A percentile compares a stretch with the other conserved stretches of the same genome.
Conservation (phyloP, 2,329 filamentous ascomycete genomes). For the Fonsecaea multimorphosa region DNA sequence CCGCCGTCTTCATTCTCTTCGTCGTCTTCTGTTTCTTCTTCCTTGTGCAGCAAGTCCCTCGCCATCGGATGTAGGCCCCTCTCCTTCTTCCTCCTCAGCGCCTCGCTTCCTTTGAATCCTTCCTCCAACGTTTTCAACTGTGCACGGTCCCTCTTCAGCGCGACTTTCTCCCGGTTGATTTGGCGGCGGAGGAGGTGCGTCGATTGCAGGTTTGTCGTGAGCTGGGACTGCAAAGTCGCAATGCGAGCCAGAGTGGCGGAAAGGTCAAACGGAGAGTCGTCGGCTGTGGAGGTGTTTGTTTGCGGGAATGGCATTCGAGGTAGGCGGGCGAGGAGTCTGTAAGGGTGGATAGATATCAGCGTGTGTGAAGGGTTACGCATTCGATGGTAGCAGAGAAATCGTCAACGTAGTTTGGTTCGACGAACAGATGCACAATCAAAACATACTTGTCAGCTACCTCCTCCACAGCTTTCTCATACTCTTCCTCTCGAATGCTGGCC, state of each 20-base stretch:
- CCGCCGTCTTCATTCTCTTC: conserved; percentile 41
- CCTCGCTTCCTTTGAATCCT: conserved; percentile 50
- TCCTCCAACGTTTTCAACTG: conserved; percentile 51
- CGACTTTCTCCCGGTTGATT: conserved; percentile 51
- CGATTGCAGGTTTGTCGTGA: conserved; percentile 50
- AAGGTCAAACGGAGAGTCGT: conserved; percentile 52
- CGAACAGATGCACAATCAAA: neutral
- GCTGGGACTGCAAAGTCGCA: conserved; percentile 45
- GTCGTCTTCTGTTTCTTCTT: no score
- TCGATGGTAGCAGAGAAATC: neutral
- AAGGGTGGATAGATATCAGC: neutral
- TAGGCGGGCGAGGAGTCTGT: conserved; percentile 44
- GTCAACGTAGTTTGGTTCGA: neutral
- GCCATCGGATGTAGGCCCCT: conserved; percentile 41
- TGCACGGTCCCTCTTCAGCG: conserved; percentile 49
- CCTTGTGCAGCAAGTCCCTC: conserved; percentile 31
- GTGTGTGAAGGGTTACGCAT: no score
- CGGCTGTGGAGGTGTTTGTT: conserved; percentile 38
- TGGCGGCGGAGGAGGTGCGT: conserved; percentile 50
- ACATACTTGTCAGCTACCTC: conserved; percentile 31
- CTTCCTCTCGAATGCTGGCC: conserved; percentile 24
- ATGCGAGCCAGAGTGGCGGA: conserved; percentile 48
- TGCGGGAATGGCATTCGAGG: conserved; percentile 56
- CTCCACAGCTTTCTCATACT: conserved; percentile 30
- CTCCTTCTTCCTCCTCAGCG: conserved; percentile 48